A percentile compares a stretch with the other conserved stretches of the same genome.
These are phyloP conservation scores for Hypoxylon sp. DNA, from an alignment of 2,329 filamentous ascomycete species.

Conservation along the genomic window DNA sequence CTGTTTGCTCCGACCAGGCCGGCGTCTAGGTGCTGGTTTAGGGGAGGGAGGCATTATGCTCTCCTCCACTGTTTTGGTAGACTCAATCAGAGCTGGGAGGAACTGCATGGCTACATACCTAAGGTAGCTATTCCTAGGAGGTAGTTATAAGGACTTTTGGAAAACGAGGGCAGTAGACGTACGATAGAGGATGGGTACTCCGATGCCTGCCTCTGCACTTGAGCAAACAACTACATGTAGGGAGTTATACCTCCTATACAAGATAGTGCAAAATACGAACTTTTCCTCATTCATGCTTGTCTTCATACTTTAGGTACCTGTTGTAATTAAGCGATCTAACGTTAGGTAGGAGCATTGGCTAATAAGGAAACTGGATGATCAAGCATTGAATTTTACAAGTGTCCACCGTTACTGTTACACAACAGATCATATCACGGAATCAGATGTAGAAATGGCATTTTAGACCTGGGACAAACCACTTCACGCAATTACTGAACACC, in stretches of 20 bases:
- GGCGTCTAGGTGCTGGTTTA: not conserved
- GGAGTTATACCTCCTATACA: not conserved
- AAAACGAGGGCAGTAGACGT: not conserved
- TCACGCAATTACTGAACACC: not conserved
- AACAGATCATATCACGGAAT: not conserved
- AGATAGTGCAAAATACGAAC: not conserved
- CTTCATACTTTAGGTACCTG: not conserved
- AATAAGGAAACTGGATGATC: too few relatives aligned
- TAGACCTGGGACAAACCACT: not conserved
- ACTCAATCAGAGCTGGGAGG: not conserved
- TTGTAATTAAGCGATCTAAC: too few relatives aligned
- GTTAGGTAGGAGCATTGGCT: too few relatives aligned
- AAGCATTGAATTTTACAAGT: too few relatives aligned
- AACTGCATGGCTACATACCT: not conserved
- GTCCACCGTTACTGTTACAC: not conserved
- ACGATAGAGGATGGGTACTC: not conserved
- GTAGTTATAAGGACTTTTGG: not conserved
- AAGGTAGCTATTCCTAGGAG: not conserved
- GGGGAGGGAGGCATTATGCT: not conserved
- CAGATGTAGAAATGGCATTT: not conserved
- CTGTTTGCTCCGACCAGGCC: not conserved
- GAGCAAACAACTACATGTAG: not conserved
- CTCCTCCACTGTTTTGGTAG: not conserved
- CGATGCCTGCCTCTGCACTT: not conserved
- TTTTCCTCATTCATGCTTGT: not conserved